These are phyloP conservation scores for Geosmithia morbida DNA, from an alignment of 2,329 filamentous ascomycete species.

Conservation along the genomic window DNA sequence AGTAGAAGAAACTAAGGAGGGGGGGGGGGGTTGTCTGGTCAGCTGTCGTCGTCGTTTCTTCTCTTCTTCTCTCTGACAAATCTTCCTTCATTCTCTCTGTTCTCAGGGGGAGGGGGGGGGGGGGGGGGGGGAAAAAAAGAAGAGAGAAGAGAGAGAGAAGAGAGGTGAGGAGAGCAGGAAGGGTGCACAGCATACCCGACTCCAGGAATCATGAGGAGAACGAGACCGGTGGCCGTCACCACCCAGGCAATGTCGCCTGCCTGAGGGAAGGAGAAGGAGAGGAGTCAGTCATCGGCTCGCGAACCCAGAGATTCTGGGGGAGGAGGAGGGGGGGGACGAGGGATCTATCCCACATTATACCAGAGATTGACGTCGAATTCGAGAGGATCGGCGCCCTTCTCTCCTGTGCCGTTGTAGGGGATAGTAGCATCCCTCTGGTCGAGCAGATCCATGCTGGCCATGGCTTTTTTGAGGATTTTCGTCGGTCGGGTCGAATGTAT, in stretches of 20 bases:
- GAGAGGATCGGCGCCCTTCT: slow-evolving; percentile 54
- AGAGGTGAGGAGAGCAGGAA: too few relatives aligned
- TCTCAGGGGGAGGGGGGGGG: background rate
- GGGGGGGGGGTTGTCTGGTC: too few relatives aligned
- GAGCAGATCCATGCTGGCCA: background rate
- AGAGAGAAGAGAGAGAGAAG: too few relatives aligned
- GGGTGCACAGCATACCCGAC: slow-evolving; percentile 60
- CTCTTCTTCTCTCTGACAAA: too few relatives aligned
- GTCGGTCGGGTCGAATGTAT: too few relatives aligned
- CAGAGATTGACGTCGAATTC: slow-evolving; percentile 60
- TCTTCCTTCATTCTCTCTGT: too few relatives aligned
- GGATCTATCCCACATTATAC: slow-evolving; percentile 46
- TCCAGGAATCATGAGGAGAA: slow-evolving; percentile 85
- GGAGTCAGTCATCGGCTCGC: too few relatives aligned
- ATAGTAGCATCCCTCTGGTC: slow-evolving; percentile 8
- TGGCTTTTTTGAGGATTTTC: too few relatives aligned
- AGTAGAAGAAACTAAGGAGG: slow-evolving; percentile 64
- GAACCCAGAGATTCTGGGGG: background rate
- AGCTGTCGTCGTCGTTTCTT: too few relatives aligned
- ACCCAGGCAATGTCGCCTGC: slow-evolving; percentile 78
- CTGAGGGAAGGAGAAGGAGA: slow-evolving; percentile 24
- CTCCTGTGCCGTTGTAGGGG: slow-evolving; percentile 49
- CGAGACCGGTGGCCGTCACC: slow-evolving; percentile 66
- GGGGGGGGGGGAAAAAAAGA: background rate
- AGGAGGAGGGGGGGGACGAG: background rate